Evolutionary conservation across 2,329 filamentous ascomycete species (phyloP), one percentile per base, ranked within the genome.

Genomic region (Malbranchea zuffiana): DNA sequence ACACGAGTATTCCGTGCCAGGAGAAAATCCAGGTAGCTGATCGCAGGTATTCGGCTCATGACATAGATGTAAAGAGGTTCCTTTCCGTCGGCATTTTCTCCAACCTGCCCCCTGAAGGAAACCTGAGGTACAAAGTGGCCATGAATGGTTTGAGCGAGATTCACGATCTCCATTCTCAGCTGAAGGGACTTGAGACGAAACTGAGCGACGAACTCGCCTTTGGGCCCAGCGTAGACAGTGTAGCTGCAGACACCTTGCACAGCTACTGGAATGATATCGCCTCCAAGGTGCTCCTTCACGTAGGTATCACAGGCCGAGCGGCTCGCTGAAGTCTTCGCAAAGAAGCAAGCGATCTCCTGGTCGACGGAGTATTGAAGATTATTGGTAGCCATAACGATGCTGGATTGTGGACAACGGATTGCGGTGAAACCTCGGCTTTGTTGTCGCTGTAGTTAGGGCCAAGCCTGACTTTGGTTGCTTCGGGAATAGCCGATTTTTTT

Each of bases 161-260:
- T 39, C 34, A 42, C 19, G 16, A 44, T 55, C 15, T 62, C 52
- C 23, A 50, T 48, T 13, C 50, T 51, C n/a, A 63, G 47, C 20
- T 48, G 40, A 3, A 59, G 46, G 3, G 54, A 59, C 44, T 50
- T 49, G 7, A 63, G 54, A 32, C 57, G 58, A 44, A 60, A 63
- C 46, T 65, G 59, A 24, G 54, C 54, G 21, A 63, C 54, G 30
- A 47, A 55, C 47, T 60, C 54, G 13, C 42, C 44, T 21, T 52
- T 43, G 6, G 39, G 42, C 3, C 61, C 55, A n/a, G 56, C 55
- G 39, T 61, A 65, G 30, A 63, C 52, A 1, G 55, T 56, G 47
- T 64, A 63, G 49, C 57, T 62, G 45, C 55, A 64, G 18, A 47
- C 48, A 13, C 60, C 58, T 47, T 63, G 54, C 10, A 62, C 47